These are phyloP conservation scores for Oxalis stricta DNA, from an alignment of 441 rosid species.

Conservation along the genomic window DNA sequence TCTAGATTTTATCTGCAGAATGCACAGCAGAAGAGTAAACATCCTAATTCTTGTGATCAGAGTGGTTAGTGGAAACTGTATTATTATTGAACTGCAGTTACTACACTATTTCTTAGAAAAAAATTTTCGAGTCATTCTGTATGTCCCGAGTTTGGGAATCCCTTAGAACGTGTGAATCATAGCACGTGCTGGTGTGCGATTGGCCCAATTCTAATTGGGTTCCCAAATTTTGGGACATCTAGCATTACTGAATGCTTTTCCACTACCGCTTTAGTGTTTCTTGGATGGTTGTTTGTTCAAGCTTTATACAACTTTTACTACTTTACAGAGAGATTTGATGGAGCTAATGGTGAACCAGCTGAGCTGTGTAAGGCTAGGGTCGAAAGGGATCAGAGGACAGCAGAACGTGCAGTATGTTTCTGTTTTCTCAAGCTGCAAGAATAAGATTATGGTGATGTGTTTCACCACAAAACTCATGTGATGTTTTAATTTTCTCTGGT, in stretches of 20 bases:
- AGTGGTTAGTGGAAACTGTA: conserved; percentile 23
- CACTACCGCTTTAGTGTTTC: not conserved
- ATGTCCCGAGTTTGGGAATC: too few relatives aligned
- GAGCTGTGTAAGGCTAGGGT: conserved; percentile 51
- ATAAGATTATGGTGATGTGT: too few relatives aligned
- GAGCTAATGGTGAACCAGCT: conserved; percentile 40
- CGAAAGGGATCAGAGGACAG: conserved; percentile 72
- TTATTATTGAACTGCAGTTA: not conserved
- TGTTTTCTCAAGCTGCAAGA: not conserved
- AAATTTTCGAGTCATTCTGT: too few relatives aligned
- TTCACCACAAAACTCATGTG: too few relatives aligned
- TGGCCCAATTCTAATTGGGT: too few relatives aligned
- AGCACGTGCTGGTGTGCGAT: too few relatives aligned
- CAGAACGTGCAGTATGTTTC: conserved; percentile 69
- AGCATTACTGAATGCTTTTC: too few relatives aligned
- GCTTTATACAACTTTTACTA: conserved; percentile 19
- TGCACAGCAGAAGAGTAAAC: conserved; percentile 25
- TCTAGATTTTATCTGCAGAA: conserved; percentile 34
- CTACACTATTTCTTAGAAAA: too few relatives aligned
- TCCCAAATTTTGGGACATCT: too few relatives aligned
- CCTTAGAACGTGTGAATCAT: too few relatives aligned
- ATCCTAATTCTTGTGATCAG: conserved; percentile 21
- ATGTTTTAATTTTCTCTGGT: too few relatives aligned
- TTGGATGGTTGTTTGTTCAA: conserved; percentile 8
- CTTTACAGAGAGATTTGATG: conserved; percentile 20